Evolutionary conservation across 2,329 filamentous ascomycete genomes (phyloP).

Genomic region (Colletotrichum magnum): DNA sequence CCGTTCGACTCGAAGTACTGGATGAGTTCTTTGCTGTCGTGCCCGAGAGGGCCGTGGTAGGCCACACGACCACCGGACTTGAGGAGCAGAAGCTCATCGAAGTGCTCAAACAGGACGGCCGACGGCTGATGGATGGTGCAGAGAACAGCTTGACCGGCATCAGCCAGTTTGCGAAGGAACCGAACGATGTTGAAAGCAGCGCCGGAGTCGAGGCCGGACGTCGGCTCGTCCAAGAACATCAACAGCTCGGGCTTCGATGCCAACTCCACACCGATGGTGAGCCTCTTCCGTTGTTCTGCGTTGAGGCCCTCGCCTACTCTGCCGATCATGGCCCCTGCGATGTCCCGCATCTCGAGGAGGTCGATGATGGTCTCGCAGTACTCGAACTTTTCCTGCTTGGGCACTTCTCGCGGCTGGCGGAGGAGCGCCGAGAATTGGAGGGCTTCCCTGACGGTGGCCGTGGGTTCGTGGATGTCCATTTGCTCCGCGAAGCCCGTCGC

Average conservation of each 20-base stretch:
- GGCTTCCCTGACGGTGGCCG: slow-evolving; percentile 76
- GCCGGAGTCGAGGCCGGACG: slow-evolving; percentile 70
- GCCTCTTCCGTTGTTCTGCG: slow-evolving; percentile 69
- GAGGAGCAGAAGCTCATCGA: slow-evolving; percentile 69
- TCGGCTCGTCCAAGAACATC: slow-evolving; percentile 76
- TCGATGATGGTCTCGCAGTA: slow-evolving; percentile 80
- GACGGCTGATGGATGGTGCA: slow-evolving; percentile 74
- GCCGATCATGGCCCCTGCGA: slow-evolving; percentile 76
- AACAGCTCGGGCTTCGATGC: slow-evolving; percentile 71
- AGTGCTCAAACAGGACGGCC: slow-evolving; percentile 68
- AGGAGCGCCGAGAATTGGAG: slow-evolving; percentile 76
- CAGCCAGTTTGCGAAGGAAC: slow-evolving; percentile 73
- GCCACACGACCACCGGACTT: slow-evolving; percentile 66
- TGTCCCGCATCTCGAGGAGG: slow-evolving; percentile 76
- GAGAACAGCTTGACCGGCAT: slow-evolving; percentile 71
- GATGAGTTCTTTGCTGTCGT: slow-evolving; percentile 62
- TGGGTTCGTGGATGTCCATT: slow-evolving; percentile 77
- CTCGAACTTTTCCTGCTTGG: slow-evolving; percentile 73
- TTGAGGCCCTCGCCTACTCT: slow-evolving; percentile 71
- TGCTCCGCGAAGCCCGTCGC: slow-evolving; percentile 81
- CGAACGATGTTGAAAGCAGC: slow-evolving; percentile 74
- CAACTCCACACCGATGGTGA: slow-evolving; percentile 71
- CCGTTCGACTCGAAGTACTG: slow-evolving; percentile 68
- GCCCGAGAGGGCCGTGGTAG: slow-evolving; percentile 68
- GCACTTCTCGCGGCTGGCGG: slow-evolving; percentile 70